A percentile compares a stretch with the other conserved stretches of the same genome.
These are phyloP conservation scores for Carallia brachiata DNA, from an alignment of 345 rosid genomes.

Conservation along the genomic window DNA sequence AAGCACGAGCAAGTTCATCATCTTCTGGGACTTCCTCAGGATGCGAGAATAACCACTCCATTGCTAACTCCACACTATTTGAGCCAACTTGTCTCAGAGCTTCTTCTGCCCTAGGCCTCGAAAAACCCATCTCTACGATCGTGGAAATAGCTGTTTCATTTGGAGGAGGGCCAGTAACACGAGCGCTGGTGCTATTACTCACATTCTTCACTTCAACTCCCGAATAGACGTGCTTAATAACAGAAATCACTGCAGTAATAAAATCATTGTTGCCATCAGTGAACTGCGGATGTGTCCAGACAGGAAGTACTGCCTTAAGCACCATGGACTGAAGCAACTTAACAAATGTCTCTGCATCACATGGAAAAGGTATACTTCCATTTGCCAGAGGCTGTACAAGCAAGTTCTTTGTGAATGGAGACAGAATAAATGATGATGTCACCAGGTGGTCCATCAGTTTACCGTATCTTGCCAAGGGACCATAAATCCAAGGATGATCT, in stretches of 20 bases:
- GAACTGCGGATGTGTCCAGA: slow-evolving; percentile 87
- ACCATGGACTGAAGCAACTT: slow-evolving; percentile 93
- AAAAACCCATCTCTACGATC: slow-evolving; percentile 95
- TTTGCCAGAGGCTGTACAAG: slow-evolving; percentile 69
- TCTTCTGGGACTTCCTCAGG: slow-evolving; percentile 90
- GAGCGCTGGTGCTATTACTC: slow-evolving; percentile 49
- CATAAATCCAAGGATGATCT: slow-evolving; percentile 84
- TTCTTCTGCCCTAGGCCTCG: slow-evolving; percentile 93
- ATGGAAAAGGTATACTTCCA: slow-evolving; percentile 64
- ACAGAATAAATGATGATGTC: slow-evolving; percentile 82
- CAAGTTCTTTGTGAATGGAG: slow-evolving; percentile 82
- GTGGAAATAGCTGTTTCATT: slow-evolving; percentile 82
- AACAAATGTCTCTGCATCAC: slow-evolving; percentile 88
- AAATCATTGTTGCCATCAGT: slow-evolving; percentile 72
- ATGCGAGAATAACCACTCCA: slow-evolving; percentile 97
- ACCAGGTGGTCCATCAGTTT: slow-evolving; percentile 93
- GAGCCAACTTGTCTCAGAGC: slow-evolving; percentile 92
- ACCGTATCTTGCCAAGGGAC: slow-evolving; percentile 88
- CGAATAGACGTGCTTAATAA: slow-evolving; percentile 78
- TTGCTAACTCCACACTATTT: slow-evolving; percentile 92
- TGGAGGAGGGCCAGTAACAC: slow-evolving; percentile 80
- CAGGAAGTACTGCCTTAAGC: slow-evolving; percentile 85
- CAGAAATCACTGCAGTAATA: slow-evolving; percentile 71
- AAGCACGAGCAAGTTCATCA: slow-evolving; percentile 98
- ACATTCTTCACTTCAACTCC: slow-evolving; percentile 89